A percentile compares a stretch with the other conserved stretches of the same genome.
These are phyloP conservation scores for Colletotrichum musae DNA, from an alignment of 2,329 filamentous ascomycete species.

Conservation along the genomic window DNA sequence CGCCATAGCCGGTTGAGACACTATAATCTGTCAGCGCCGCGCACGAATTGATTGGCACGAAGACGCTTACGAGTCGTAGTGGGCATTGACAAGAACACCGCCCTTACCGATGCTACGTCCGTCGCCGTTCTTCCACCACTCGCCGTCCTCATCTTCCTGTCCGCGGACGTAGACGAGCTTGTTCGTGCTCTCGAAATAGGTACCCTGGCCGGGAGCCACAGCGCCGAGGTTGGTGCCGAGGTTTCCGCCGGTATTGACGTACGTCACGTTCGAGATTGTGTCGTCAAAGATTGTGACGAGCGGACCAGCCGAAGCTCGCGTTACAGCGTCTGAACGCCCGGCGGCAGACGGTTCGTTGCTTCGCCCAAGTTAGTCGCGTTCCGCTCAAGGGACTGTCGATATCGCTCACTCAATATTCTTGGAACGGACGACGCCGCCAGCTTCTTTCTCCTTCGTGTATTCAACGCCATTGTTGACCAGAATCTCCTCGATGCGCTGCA, in stretches of 20 bases:
- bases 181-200: conserved; percentile 95
- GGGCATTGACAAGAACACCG: conserved; percentile 92
- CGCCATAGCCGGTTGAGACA: conserved; percentile 91
- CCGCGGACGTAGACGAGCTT: conserved; percentile 93
- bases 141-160: conserved; percentile 77
- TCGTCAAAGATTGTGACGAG: conserved; percentile 84
- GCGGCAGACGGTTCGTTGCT: conserved; percentile 6
- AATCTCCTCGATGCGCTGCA: conserved; percentile 79
- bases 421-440: conserved; percentile 50
- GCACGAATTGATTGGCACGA: neutral
- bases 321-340: conserved; percentile 1
- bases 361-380: conserved; percentile 2
- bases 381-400: neutral
- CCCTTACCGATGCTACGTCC: conserved; percentile 71
- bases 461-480: conserved; percentile 71
- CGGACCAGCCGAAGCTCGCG: conserved; percentile 46
- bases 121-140: conserved; percentile 77
- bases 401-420: conserved; percentile 40
- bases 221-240: conserved; percentile 46
- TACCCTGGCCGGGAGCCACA: conserved; percentile 53
- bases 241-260: conserved; percentile 57
- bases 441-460: conserved; percentile 57
- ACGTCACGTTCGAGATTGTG: conserved; percentile 82
- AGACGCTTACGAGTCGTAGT: conserved; percentile 79
- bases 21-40: conserved; percentile 57